These are phyloP conservation scores for Chytriomyces confervae DNA, from an alignment of 192 early-diverging fungal species.

Conservation along the genomic window DNA sequence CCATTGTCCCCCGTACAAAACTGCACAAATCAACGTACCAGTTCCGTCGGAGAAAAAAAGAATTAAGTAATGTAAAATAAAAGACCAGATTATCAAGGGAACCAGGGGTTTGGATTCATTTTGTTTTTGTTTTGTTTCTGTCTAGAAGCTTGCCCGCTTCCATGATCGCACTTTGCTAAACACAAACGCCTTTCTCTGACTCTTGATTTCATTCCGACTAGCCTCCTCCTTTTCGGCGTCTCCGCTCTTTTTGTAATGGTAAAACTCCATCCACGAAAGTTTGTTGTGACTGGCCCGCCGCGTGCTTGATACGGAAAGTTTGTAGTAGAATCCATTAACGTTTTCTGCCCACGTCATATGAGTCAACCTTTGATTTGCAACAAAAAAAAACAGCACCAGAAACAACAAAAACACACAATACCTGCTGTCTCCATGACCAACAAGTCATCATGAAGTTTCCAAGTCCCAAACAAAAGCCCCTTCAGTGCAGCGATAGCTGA, in stretches of 20 bases:
- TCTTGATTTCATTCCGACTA: conserved; percentile 22
- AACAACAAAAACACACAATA: too few species aligned
- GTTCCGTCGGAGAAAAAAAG: too few species aligned
- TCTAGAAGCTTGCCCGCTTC: neutral
- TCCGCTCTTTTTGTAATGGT: conserved; percentile 1
- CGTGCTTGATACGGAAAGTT: conserved; percentile 25
- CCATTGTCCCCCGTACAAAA: too few species aligned
- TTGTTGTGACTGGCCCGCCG: conserved; percentile 33
- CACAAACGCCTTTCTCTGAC: conserved; percentile 28
- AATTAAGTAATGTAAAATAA: too few species aligned
- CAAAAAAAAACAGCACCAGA: neutral
- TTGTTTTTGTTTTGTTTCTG: too few species aligned
- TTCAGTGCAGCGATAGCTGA: conserved; percentile 19
- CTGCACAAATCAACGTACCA: too few species aligned
- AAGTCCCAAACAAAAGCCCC: conserved; percentile 31
- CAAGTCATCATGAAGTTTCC: conserved; percentile 1
- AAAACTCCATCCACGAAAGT: conserved; percentile 36
- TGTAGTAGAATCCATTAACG: conserved; percentile 5
- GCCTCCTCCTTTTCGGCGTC: conserved; percentile 5
- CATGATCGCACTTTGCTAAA: conserved; percentile 30
- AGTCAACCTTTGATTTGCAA: neutral
- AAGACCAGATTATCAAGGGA: too few species aligned
- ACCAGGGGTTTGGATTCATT: too few species aligned
- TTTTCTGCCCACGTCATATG: conserved; percentile 1
- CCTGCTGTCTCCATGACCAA: conserved; percentile 25